These are phyloP conservation scores for Esteya vermicola DNA, from an alignment of 2,329 filamentous ascomycete species.

Conservation along the genomic window DNA sequence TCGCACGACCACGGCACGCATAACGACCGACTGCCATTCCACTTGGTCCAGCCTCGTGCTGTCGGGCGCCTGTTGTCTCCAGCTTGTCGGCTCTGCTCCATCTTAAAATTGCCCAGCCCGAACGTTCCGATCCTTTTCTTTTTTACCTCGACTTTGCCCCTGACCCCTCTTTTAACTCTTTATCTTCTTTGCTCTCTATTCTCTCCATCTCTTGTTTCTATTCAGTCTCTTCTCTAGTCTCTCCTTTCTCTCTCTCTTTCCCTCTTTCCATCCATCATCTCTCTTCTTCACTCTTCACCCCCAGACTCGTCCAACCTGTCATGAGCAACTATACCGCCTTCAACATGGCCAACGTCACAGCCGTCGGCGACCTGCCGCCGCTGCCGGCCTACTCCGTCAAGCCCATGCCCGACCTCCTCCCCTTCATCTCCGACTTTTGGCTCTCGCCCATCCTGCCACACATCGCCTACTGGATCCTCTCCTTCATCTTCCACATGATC, in stretches of 20 bases:
- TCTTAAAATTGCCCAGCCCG: not conserved
- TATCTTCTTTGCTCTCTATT: not conserved
- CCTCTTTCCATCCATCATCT: not conserved
- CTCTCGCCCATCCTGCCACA: slow-evolving; percentile 64
- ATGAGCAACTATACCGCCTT: slow-evolving; percentile 27
- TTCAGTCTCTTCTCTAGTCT: not conserved
- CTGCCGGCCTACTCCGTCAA: slow-evolving; percentile 68
- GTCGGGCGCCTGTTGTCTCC: not conserved
- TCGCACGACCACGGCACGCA: slow-evolving; percentile 7
- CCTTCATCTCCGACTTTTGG: slow-evolving; percentile 70
- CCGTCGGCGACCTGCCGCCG: slow-evolving; percentile 57
- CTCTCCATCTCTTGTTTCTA: not conserved
- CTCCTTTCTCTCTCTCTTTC: not conserved
- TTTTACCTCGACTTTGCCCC: not conserved
- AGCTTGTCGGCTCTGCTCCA: not conserved
- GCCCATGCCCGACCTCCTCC: slow-evolving; percentile 56
- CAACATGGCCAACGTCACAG: slow-evolving; percentile 36
- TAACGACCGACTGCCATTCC: slow-evolving; percentile 9
- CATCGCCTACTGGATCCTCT: slow-evolving; percentile 77
- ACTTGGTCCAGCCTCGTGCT: slow-evolving; percentile 2
- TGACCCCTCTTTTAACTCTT: not conserved
- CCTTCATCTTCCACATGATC: slow-evolving; percentile 73
- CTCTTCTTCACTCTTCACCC: not conserved
- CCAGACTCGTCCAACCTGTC: no score
- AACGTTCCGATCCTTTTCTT: slow-evolving; percentile 1